A percentile compares a stretch with the other conserved stretches of the same genome.
Evolutionary conservation across 2,329 filamentous ascomycete species (phyloP).

Genomic region (Conoideocrella luteorostrata): DNA sequence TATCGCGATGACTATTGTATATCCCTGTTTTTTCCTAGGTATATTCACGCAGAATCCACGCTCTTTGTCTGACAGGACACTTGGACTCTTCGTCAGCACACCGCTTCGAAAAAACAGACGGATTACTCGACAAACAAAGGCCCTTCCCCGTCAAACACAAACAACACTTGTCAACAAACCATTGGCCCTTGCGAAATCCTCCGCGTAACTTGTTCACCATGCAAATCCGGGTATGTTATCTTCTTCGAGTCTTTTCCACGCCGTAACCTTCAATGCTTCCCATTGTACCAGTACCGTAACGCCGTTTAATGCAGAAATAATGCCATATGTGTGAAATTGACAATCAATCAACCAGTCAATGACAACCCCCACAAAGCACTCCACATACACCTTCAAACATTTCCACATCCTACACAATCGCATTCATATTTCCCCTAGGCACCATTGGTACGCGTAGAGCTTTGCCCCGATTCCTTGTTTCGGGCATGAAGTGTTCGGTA

Average conservation of each 20-base stretch:
- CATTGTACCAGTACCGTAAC: conserved; percentile 16
- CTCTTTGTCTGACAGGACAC: background rate
- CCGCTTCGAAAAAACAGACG: background rate
- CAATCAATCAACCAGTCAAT: conserved; percentile 2
- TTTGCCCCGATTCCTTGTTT: conserved; percentile 23
- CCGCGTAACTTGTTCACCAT: conserved; percentile 13
- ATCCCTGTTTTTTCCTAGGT: background rate
- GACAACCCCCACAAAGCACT: background rate
- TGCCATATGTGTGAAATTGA: conserved; percentile 13
- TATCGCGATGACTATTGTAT: background rate
- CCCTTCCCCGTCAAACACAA: too few species aligned
- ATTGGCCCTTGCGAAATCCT: conserved; percentile 15
- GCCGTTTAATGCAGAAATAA: conserved; percentile 19
- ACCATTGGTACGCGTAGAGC: conserved; percentile 25
- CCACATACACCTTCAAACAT: too few species aligned
- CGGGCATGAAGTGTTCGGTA: conserved; percentile 33
- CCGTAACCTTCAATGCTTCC: conserved; percentile 15
- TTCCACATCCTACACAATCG: too few species aligned
- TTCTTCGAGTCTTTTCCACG: conserved; percentile 14
- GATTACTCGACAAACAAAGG: background rate
- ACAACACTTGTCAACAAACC: conserved; percentile 8
- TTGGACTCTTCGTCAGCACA: background rate
- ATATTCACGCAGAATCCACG: background rate
- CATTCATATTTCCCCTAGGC: conserved; percentile 15
- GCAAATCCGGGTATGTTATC: conserved; percentile 22